Evolutionary conservation across 2,329 filamentous ascomycete species (phyloP), one percentile per base, ranked within the genome.

Genomic region (Fusarium nisikadoi): DNA sequence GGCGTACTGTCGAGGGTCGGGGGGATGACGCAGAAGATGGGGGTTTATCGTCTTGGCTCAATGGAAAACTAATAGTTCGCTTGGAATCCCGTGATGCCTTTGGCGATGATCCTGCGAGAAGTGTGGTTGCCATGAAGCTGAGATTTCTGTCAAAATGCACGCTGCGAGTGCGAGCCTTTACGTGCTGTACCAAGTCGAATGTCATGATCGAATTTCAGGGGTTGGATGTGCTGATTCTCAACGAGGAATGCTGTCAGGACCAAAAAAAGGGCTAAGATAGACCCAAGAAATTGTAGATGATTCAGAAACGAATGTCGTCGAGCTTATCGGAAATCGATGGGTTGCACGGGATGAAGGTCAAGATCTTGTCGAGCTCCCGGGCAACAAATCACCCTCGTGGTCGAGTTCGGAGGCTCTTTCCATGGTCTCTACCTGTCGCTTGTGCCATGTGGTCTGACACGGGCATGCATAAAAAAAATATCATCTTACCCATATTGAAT

Each of bases 261-360:
- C 76, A 80, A 81, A 80, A 80, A 70, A 74, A 75, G 75, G 76
- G 75, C 79, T 79, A 79, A 65, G 68, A 70, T 38, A 72, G 77
- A 82, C 79, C 84, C 81, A 85, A 85, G 79, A 85, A 84, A 83
- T 76, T 74, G 81, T 85, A 86, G 79, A 86, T 85, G 79, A 75
- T 75, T 41, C 75, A 67, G 61, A 73, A 84, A 82, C 80, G 81
- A 79, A 82, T 79, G 78, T 76, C 74, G 75, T 76, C 72, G 75
- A 67, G 71, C 23, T 68, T 81, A 80, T 81, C 69, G 78, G 73
- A 72, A 65, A 56, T 70, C 75, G 75, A 68, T 75, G 74, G 62
- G 61, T 50, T 67, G 67, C 62, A 73, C 70, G 76, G 67, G 58
- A 65, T 56, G 65, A 52, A 36, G 43, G 25, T 62, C 61, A 58